Base-by-base conservation (phyloP, 2,329 filamentous ascomycete genomes). In the Stylonectria norvegica region DNA sequence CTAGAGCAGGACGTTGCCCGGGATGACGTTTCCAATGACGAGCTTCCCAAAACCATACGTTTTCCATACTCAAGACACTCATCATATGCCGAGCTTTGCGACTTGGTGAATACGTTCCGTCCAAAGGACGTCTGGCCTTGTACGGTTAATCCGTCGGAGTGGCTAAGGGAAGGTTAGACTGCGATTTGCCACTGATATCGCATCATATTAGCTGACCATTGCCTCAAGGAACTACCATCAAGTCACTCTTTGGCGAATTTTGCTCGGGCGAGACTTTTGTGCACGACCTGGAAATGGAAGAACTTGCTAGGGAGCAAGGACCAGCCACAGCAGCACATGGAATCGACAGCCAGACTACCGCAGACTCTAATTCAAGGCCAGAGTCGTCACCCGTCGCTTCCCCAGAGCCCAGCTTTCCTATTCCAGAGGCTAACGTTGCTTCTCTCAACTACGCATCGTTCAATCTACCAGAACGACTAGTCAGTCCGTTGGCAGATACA, bases 21-120 rank as follows among this genome's bases (percentile, higher is more conserved):
- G 6, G 29, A 20, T 5, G 22, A 14, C 4, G 12, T 11, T 1
- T 34, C 36, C 5, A 50, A n/a, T 22, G 32, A 29, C 20, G 49
- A 2, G 0, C 56, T 77, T 2, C 65, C 73, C 0, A 65, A 53
- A 10, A 56, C 56, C 0, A 77, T 83, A 3, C 66, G 60, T 0
- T 96, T 95, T 50, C 87, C 90, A 0, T 96, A 90, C 57, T 91
- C 91, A 1, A 78, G 91, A 1, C 91, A 97, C 62, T 94, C 91
- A 0, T 95, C 88, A 0, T 91, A 93, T 45, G 68, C 72, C 0
- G 91, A 96, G 59, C 74, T 95, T 3, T 85, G 87, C 48, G 66
- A 80, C 38, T 67, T 96, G 1, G 71, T 95, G 1, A 60, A 70
- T 3, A 70, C 72, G 0, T 86, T 96, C 52, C 76, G 68, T 19